phyloP scores from a whole-genome alignment of 2,329 filamentous ascomycete species.

The Cladophialophora immunda region DNA sequence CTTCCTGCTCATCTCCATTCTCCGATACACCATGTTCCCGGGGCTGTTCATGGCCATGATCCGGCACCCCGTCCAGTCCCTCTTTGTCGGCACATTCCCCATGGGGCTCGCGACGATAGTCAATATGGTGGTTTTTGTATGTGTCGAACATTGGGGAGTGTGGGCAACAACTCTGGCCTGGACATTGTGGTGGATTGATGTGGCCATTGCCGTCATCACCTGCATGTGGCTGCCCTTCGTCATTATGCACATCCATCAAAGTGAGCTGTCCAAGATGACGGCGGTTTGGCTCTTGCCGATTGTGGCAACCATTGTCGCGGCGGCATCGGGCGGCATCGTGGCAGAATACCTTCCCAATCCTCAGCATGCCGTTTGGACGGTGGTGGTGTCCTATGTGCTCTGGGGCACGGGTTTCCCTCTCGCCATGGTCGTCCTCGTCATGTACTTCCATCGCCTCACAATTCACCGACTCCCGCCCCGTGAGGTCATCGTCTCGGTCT shows the following conservation, averaged over 20 bases:
- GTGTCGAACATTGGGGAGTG: slow-evolving; percentile 63
- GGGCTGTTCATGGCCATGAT: slow-evolving; percentile 72
- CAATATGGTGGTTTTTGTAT: slow-evolving; percentile 68
- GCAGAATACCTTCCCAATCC: slow-evolving; percentile 65
- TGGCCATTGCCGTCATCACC: slow-evolving; percentile 53
- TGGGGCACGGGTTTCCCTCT: slow-evolving; percentile 72
- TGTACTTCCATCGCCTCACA: slow-evolving; percentile 75
- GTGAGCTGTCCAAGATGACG: slow-evolving; percentile 65
- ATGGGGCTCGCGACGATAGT: slow-evolving; percentile 73
- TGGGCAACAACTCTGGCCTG: slow-evolving; percentile 59
- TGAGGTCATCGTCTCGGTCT: slow-evolving; percentile 73
- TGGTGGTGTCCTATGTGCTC: slow-evolving; percentile 72
- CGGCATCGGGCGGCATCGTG: slow-evolving; percentile 70
- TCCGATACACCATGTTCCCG: slow-evolving; percentile 69
- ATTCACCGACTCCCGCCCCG: slow-evolving; percentile 71
- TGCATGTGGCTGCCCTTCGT: slow-evolving; percentile 62
- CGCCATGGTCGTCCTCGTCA: slow-evolving; percentile 68
- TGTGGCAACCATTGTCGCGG: slow-evolving; percentile 71
- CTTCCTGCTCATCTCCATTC: slow-evolving; percentile 63
- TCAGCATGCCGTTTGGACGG: slow-evolving; percentile 66
- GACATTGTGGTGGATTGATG: slow-evolving; percentile 61
- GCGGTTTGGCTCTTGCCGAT: slow-evolving; percentile 73
- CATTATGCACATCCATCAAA: slow-evolving; percentile 39
- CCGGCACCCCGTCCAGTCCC: slow-evolving; percentile 67
- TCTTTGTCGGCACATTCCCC: slow-evolving; percentile 71